Conservation (phyloP, 805 yeast species). For the Naumovozyma dairenensis region DNA sequence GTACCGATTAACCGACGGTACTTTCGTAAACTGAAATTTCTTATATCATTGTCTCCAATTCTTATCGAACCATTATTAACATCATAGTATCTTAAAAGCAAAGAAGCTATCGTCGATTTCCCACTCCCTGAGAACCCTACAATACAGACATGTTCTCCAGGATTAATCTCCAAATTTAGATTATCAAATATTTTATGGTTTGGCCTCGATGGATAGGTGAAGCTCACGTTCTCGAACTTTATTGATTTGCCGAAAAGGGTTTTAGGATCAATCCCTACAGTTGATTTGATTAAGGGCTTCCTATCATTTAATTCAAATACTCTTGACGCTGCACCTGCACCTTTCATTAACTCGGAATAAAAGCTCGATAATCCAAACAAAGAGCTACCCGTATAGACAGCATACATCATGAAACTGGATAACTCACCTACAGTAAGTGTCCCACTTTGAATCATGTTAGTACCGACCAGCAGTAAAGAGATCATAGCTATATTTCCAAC, state of each 20-base stretch:
- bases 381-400: slow-evolving; percentile 88
- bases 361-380: slow-evolving; percentile 85
- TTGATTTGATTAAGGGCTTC: slow-evolving; percentile 60
- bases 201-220: slow-evolving; percentile 78
- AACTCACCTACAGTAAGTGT: slow-evolving; percentile 77
- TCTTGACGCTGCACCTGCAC: slow-evolving; percentile 90
- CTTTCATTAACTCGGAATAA: slow-evolving; percentile 92
- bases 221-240: slow-evolving; percentile 51
- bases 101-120: slow-evolving; percentile 76
- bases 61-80: slow-evolving; percentile 54
- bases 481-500: slow-evolving; percentile 74
- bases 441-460: slow-evolving; percentile 70
- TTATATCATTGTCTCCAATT: slow-evolving; percentile 56
- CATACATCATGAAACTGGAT: slow-evolving; percentile 90
- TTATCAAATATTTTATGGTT: slow-evolving; percentile 55
- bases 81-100: slow-evolving; percentile 76
- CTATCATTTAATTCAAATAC: slow-evolving; percentile 79
- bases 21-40: slow-evolving; percentile 57
- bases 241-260: slow-evolving; percentile 33
- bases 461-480: slow-evolving; percentile 71
- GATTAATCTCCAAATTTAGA: slow-evolving; percentile 49
- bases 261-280: slow-evolving; percentile 41
- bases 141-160: slow-evolving; percentile 85
- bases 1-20: slow-evolving; percentile 73
- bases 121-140: slow-evolving; percentile 99